Percentiles rank a stretch among this genome's conserved stretches.
Conservation (phyloP, 208 protist genomes). For the Trypanosomatidae sp. region DNA sequence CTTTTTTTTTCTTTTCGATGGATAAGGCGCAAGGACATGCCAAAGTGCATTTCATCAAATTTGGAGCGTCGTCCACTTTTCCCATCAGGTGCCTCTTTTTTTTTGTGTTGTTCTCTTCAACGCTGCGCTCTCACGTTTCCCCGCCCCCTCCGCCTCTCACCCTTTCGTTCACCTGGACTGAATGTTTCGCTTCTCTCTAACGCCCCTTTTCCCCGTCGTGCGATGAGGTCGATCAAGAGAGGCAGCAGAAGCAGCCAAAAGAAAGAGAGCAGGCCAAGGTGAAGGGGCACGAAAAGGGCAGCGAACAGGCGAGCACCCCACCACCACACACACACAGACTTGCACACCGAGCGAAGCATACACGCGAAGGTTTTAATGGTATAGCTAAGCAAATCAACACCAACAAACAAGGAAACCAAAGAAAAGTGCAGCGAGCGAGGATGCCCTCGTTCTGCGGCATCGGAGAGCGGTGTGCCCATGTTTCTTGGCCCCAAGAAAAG, state of each 20-base stretch:
- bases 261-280: neutral
- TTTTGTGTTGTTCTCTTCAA: neutral
- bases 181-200: neutral
- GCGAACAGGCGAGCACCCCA: too few relatives aligned
- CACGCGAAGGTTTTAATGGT: neutral
- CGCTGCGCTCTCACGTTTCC: neutral
- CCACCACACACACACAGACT: neutral
- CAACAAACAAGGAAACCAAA: neutral
- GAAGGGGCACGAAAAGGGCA: too few relatives aligned
- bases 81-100: neutral
- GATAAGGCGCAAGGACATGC: neutral
- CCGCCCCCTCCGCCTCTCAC: neutral
- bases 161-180: neutral
- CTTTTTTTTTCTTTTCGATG: neutral
- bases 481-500: neutral
- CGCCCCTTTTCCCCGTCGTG: neutral
- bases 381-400: neutral
- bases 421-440: neutral
- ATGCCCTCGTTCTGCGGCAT: neutral
- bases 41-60: too few relatives aligned
- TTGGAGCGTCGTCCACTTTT: too few relatives aligned
- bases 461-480: neutral
- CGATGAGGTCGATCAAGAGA: neutral
- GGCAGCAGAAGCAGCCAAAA: neutral
- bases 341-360: neutral